Evolutionary conservation across 345 rosid genomes (phyloP).

Genomic region (Rhodamnia argentea): DNA sequence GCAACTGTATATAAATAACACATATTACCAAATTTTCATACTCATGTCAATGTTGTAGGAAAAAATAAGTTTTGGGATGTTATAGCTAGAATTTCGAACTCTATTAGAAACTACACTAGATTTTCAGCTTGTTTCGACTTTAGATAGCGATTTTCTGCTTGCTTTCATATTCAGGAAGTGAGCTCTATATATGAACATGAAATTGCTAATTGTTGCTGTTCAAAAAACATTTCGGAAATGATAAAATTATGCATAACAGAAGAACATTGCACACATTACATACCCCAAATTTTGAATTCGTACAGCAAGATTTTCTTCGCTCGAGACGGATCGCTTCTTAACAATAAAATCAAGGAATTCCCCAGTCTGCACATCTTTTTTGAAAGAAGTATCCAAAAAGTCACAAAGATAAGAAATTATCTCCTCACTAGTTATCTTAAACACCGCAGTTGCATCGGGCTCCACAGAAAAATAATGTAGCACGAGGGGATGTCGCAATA

Average conservation of each 20-base stretch:
- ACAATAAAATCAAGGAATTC: constrained; percentile 68
- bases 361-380: constrained; percentile 26
- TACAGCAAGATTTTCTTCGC: constrained; percentile 67
- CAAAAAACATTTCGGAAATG: not conserved
- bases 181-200: not conserved
- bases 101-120: not conserved
- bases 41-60: not conserved
- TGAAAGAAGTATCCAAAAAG: constrained; percentile 8
- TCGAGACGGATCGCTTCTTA: constrained; percentile 28
- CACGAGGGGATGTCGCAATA: constrained; percentile 58
- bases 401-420: constrained; percentile 43
- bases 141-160: not conserved
- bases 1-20: not conserved
- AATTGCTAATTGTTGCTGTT: not conserved
- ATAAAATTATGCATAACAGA: not conserved
- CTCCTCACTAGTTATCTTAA: constrained; percentile 52
- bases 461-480: constrained; percentile 49
- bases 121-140: not conserved
- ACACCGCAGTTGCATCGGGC: constrained; percentile 25
- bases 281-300: constrained; percentile 76
- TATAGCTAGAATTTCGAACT: not conserved
- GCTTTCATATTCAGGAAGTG: not conserved
- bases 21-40: not conserved
- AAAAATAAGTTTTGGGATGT: not conserved
- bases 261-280: constrained; percentile 9